Conservation (phyloP, 257 asterid genomes). For the Solanum arcanum region DNA sequence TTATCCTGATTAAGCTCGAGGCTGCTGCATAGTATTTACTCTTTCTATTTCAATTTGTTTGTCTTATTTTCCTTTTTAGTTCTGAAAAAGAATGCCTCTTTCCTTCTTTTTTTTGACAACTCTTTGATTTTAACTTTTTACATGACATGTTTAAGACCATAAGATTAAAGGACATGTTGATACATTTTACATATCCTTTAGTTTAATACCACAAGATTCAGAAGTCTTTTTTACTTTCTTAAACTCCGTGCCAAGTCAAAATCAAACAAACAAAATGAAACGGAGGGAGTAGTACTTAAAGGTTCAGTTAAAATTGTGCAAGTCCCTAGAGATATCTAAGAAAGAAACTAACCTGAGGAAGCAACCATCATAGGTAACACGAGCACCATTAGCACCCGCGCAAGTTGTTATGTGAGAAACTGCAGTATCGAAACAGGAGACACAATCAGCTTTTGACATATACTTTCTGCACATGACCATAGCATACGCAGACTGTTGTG, state of each 20-base stretch:
- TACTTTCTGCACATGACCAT: conserved; percentile 75
- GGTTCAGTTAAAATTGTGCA: background rate
- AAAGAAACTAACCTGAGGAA: conserved; percentile 49
- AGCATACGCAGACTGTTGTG: conserved; percentile 58
- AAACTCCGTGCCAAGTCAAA: background rate
- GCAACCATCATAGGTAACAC: conserved; percentile 74
- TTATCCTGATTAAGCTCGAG: background rate
- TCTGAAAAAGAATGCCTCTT: background rate
- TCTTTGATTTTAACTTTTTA: background rate
- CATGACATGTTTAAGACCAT: background rate
- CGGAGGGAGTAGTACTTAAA: background rate
- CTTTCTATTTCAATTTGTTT: background rate
- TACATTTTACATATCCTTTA: background rate
- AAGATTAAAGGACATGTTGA: background rate
- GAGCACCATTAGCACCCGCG: conserved; percentile 74
- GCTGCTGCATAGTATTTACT: background rate
- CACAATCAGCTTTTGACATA: conserved; percentile 42
- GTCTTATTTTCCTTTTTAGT: background rate
- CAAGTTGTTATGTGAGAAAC: conserved; percentile 50
- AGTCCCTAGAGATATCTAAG: background rate
- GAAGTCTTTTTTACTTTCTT: background rate
- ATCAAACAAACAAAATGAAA: background rate
- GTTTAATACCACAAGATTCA: background rate
- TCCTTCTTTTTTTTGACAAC: background rate
- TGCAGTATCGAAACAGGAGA: conserved; percentile 63